Base-by-base conservation (phyloP, 2,329 filamentous ascomycete genomes). In the Coniochaeta ligniaria region DNA sequence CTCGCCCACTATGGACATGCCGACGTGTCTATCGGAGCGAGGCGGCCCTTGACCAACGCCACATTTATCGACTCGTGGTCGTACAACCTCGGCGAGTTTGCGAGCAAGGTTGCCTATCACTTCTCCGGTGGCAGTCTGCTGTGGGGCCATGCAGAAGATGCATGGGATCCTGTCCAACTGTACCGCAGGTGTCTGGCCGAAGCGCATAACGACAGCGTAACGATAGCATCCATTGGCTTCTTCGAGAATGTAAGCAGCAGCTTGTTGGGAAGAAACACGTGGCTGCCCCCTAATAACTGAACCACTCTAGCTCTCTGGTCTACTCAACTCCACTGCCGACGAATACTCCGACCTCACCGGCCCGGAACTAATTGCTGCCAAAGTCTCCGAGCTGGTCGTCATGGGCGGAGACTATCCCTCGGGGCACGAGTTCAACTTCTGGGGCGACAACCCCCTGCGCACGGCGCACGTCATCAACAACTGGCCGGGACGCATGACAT, bases 371-470 rank as follows among this genome's bases (percentile, higher is more conserved):
- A 63, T 83, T 24, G 62, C 69, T 1, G 59, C 63, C 11, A 83
- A 83, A 63, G 79, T 83, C 2, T 66, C 67, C 1, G 75, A 83
- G 66, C 71, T 83, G 1, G 77, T 83, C 1, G 65, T 83, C 6
- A 83, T 83, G 80, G 81, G 81, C 26, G 81, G 81, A 14, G 67
- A 61, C 7, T 83, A 81, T 60, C 78, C 80, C 0, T 73, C 72
- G 0, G 80, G 79, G 9, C 68, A 71, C 59, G 76, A 80, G 59
- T 83, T 72, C 67, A 83, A 84, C 66, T 83, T 83, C 63, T 77
- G 68, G 33, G 76, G 76, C 26, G 66, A 68, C 50, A 73, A 79
- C 60, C 68, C 76, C 0, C 60, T 61, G 0, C 65, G 67, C 3
- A 72, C 80, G 0, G 72, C 73, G 1, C 74, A 78, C 54, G 80